phyloP scores from a whole-genome alignment of 73 alveolate species.

The Urostyla sp. region DNA sequence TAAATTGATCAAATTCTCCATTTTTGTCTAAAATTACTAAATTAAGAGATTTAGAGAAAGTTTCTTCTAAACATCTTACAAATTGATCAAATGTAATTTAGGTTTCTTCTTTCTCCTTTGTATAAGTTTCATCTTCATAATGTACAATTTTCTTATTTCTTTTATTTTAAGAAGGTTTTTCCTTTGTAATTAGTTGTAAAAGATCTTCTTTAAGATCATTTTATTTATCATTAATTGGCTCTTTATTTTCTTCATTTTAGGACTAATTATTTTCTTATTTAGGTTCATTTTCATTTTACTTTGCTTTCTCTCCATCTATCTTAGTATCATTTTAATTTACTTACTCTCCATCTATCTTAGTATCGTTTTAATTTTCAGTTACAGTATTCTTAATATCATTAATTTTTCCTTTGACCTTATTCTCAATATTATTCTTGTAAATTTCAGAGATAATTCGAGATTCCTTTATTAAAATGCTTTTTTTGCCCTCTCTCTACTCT shows the following conservation, averaged over 20 bases:
- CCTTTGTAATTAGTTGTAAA: no score
- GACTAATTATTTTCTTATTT: not conserved
- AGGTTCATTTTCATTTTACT: not conserved
- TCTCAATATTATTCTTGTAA: no score
- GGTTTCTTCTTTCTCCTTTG: constrained; percentile 15
- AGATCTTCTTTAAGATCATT: not conserved
- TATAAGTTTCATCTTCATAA: constrained; percentile 42
- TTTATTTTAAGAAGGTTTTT: not conserved
- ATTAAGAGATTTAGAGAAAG: not conserved
- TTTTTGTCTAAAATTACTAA: constrained; percentile 14
- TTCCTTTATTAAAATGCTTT: no score
- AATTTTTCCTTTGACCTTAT: no score
- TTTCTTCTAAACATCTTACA: constrained; percentile 12
- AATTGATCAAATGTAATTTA: constrained; percentile 1
- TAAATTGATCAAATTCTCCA: constrained; percentile 24
- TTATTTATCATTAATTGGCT: not conserved
- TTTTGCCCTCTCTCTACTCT: not conserved
- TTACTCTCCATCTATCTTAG: no score
- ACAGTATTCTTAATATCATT: no score
- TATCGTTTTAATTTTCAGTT: no score
- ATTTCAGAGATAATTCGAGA: no score
- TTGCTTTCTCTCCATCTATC: not conserved
- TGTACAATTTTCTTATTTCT: not conserved
- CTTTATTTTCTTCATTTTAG: not conserved
- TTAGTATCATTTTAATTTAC: no score